Base-by-base conservation (phyloP, 331 rosid species). In the Prunus yedoensis region DNA sequence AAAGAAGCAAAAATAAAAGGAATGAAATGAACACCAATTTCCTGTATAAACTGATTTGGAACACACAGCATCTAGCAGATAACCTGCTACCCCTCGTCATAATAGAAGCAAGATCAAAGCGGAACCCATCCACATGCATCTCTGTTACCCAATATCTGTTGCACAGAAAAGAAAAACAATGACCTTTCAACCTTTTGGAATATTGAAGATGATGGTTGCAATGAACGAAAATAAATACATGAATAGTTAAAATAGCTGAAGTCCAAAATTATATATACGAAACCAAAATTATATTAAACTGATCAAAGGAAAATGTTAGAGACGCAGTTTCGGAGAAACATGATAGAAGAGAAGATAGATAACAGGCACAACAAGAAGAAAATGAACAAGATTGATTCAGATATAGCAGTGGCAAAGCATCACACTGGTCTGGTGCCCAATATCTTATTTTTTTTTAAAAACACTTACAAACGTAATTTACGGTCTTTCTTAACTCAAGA, bases 111-210 rank as follows among this genome's bases (percentile, higher is more conserved):
- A 94, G 97, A 88, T 94, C 99, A 77, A 94, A 94, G 86, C 99
- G 97, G 91, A 94, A 94, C 73, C 97, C 99, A 84, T 94, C 99
- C 38, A 94, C 92, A 59, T 94, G 99, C 95, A 94, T 90, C 84
- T 92, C 99, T 63, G 87, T 89, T 61, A 84, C 97, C 99, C 99
- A 94, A 81, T 94, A 94, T 87, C 99, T 94, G 86, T 82, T 70
- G 56, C 77, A 79, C 10, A 50, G 60, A 67, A 74, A 70, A 82
- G 7, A 51, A 64, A 74, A 59, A 68, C 58, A 68, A 53, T 78
- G 79, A 76, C 57, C 56, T 70, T 73, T 76, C 61, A 77, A 70
- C 70, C 77, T 74, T 50, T 52, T 66, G 76, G 58, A 49, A 52
- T 20, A 75, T 59, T 23, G 46, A 69, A 77, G n/a, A 76, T 41